phyloP scores from a whole-genome alignment of 768 basidiomycete genomes.

The Amanita muscaria region DNA sequence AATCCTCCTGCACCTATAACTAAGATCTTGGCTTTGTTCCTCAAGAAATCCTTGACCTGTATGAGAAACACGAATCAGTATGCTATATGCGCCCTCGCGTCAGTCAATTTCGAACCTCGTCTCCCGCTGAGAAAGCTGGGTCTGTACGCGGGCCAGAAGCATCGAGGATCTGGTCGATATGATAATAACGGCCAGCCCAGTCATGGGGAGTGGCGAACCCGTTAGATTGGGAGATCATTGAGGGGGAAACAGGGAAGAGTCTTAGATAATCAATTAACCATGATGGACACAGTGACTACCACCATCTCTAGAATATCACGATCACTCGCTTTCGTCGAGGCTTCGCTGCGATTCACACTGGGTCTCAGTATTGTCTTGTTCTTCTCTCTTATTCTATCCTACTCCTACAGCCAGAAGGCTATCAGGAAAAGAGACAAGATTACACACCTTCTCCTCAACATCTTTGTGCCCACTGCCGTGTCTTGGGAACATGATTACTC shows the following conservation, averaged over 20 bases:
- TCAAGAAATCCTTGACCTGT: conserved; percentile 83
- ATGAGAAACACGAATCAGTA: background rate
- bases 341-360: no score
- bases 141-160: conserved; percentile 86
- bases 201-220: conserved; percentile 16
- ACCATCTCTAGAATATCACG: no score
- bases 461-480: conserved; percentile 2
- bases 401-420: conserved; percentile 13
- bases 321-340: no score
- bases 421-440: background rate
- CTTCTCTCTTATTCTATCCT: background rate
- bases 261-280: background rate
- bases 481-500: conserved; percentile 8
- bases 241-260: background rate
- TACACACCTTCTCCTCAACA: background rate
- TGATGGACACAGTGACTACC: no score
- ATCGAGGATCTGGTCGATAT: conserved; percentile 83
- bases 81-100: background rate
- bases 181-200: conserved; percentile 59
- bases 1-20: conserved; percentile 98
- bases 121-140: conserved; percentile 71
- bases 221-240: background rate
- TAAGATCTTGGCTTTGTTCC: conserved; percentile 81
- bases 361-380: no score
- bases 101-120: conserved; percentile 43